Percentiles rank a stretch among this genome's conserved stretches.
Conservation (phyloP, 2,329 filamentous ascomycete species). For the Tolypocladium inflatum region DNA sequence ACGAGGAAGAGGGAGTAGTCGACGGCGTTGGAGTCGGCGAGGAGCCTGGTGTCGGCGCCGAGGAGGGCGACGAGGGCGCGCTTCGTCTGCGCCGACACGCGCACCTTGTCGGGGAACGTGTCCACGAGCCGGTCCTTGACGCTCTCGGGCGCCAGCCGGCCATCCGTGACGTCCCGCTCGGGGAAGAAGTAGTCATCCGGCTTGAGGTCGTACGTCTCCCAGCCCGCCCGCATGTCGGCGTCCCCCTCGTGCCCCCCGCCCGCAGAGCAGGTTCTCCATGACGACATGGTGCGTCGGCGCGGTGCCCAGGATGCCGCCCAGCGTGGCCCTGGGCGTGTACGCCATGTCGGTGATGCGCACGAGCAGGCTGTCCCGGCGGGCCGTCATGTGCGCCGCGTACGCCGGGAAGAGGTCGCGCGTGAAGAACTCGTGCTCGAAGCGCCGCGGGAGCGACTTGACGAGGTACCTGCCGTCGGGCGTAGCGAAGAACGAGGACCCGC, state of each 20-base stretch:
- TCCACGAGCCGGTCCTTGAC: constrained; percentile 59
- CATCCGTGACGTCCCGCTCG: constrained; percentile 59
- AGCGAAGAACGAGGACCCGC: constrained; percentile 66
- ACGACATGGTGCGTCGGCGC: constrained; percentile 65
- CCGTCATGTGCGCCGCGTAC: constrained; percentile 55
- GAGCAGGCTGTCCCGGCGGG: constrained; percentile 50
- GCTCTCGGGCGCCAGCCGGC: constrained; percentile 50
- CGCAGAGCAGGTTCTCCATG: constrained; percentile 67
- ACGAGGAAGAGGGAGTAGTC: constrained; percentile 70
- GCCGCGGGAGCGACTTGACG: constrained; percentile 60
- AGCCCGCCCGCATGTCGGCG: constrained; percentile 26
- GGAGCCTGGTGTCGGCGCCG: constrained; percentile 51
- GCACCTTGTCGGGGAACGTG: constrained; percentile 56
- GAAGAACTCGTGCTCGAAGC: constrained; percentile 64
- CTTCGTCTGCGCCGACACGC: constrained; percentile 44
- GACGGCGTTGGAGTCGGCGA: constrained; percentile 55
- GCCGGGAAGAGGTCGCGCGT: constrained; percentile 53
- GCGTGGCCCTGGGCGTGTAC: constrained; percentile 39
- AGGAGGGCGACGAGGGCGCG: constrained; percentile 45
- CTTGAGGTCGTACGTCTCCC: constrained; percentile 69
- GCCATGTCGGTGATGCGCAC: constrained; percentile 66
- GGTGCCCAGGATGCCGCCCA: constrained; percentile 50
- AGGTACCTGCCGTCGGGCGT: constrained; percentile 58
- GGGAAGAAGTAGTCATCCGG: constrained; percentile 69
- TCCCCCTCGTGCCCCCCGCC: constrained; percentile 36